Evolutionary conservation across 192 early-diverging fungal species (phyloP), one percentile per base, ranked within the genome.

Genomic region (Entrophospora sp.): DNA sequence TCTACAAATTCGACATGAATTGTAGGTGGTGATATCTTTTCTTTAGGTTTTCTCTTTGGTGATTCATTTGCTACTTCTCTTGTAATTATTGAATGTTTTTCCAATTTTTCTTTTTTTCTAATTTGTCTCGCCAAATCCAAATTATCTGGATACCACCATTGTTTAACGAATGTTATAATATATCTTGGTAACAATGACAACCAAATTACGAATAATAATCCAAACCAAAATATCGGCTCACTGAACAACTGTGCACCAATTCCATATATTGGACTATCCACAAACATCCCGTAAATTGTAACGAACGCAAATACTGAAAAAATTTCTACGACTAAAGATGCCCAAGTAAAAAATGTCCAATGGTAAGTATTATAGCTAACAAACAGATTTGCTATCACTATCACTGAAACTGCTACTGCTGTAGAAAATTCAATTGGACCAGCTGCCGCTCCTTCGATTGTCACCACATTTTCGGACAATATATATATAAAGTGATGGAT

Each of bases 291-390:
- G 72, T 91, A 91, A 5, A 85, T 69, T 12, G 85, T 28, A 5
- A 92, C 73, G 71, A 92, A 92, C 2, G 70, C 66, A 16, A 89
- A 70, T 72, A 87, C 82, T 31, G 92, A 74, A 1, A 77, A 64
- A 27, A 94, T 81, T 32, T 89, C 88, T 4, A 86, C 63, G 45
- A 69, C 67, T 25, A 96, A 72, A 27, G 84, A 79, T 25, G 80
- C 71, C 12, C 80, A 77, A 56, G 83, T 89, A 42, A 90, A 66
- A 77, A 81, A 90, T n/a, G 91, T 91, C 94, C 94, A 98, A 71
- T 87, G 84, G 64, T 85, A 88, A 1, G 89, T 83, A 69, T 88
- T 89, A 49, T 92, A 74, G 10, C 78, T 86, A 27, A 89, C 81
- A 59, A 85, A 87, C 25, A 92, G 64, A 71, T 92, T 96, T 60